Percentiles rank a stretch among this genome's conserved stretches.
These are phyloP conservation scores for Eucalyptus regnans DNA, from an alignment of 345 rosid species.

Conservation along the genomic window DNA sequence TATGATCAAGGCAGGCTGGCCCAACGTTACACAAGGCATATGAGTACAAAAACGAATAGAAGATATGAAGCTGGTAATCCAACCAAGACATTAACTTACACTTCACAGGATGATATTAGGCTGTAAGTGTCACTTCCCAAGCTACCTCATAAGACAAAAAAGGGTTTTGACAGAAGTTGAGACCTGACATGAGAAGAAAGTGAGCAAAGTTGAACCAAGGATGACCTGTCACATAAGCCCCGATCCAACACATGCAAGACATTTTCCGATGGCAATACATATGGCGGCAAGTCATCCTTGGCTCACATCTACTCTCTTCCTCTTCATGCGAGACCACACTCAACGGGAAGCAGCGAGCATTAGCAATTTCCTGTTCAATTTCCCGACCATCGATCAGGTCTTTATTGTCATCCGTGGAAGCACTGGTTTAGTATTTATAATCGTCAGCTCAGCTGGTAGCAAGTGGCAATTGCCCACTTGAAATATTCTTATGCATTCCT, in stretches of 20 bases:
- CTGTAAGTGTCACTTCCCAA: not conserved
- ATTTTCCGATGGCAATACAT: not conserved
- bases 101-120: not conserved
- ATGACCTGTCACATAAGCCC: not conserved
- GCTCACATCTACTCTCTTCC: slow-evolving; percentile 18
- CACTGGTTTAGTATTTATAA: not conserved
- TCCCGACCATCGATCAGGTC: not conserved
- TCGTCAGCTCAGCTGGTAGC: not conserved
- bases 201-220: not conserved
- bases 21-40: not conserved
- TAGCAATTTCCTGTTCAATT: not conserved
- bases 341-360: not conserved
- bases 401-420: not conserved
- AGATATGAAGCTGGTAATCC: not conserved
- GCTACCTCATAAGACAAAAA: not conserved
- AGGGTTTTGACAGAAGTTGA: not conserved
- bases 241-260: not conserved
- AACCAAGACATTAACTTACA: not conserved
- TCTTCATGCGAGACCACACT: slow-evolving; percentile 1
- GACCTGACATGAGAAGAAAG: not conserved
- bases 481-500: not conserved
- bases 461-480: not conserved
- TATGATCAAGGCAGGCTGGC: not conserved
- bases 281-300: slow-evolving; percentile 35
- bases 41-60: not conserved